phyloP scores from a whole-genome alignment of 768 basidiomycete genomes.

The Leccinum obscurum region DNA sequence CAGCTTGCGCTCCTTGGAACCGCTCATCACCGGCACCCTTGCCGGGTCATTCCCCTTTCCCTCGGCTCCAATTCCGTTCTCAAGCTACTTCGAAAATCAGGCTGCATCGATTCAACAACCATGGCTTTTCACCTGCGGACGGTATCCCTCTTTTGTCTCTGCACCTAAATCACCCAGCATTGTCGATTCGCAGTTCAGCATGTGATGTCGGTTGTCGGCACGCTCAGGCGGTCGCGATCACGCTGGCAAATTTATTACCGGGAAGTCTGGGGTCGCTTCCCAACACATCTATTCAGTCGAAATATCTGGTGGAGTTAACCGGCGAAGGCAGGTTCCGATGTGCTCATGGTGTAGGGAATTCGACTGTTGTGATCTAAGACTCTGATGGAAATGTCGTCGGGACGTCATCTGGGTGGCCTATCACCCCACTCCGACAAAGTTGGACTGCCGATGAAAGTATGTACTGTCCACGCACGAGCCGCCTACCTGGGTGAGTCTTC shows the following conservation, averaged over 20 bases:
- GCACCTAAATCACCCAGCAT: no score
- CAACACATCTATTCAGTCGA: constrained; percentile 34
- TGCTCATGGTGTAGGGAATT: no score
- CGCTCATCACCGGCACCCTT: constrained; percentile 2
- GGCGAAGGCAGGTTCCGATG: constrained; percentile 28
- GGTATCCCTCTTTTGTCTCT: constrained; percentile 24
- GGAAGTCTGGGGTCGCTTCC: constrained; percentile 24
- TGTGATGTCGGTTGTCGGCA: constrained; percentile 38
- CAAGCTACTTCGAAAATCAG: constrained; percentile 40
- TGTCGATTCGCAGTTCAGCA: constrained; percentile 44
- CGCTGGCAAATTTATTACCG: constrained; percentile 51
- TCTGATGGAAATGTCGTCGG: no score
- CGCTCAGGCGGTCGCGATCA: constrained; percentile 52
- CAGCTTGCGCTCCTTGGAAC: constrained; percentile 23
- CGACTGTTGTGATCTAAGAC: no score
- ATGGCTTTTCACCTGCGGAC: constrained; percentile 40
- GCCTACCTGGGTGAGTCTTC: no score
- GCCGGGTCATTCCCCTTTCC: constrained; percentile 28
- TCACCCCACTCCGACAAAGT: no score
- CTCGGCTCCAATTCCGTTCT: constrained; percentile 33
- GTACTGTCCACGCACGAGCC: no score
- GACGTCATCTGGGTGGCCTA: no score
- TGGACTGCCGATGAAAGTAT: no score
- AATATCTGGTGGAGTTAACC: constrained; percentile 37
- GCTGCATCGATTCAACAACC: constrained; percentile 37